A percentile compares a stretch with the other conserved stretches of the same genome.
phyloP scores from a whole-genome alignment of 495 filamentous ascomycete genomes.

The Hypoxylon trugodes region DNA sequence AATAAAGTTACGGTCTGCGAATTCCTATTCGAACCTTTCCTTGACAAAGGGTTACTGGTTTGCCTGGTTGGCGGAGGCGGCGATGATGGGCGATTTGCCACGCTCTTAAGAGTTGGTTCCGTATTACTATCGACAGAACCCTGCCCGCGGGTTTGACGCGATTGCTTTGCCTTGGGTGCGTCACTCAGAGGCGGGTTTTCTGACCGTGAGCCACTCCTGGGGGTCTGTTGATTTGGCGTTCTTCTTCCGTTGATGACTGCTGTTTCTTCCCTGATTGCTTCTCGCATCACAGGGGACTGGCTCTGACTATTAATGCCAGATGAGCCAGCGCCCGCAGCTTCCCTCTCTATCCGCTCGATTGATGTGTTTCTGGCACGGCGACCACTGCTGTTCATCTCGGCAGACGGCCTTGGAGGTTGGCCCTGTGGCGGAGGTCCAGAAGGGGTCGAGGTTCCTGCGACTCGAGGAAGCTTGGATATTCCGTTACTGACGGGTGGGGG shows the following conservation, averaged over 20 bases:
- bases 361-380: conserved; percentile 51
- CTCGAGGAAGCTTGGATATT: conserved; percentile 73
- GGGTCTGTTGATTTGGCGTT: conserved; percentile 62
- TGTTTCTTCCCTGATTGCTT: conserved; percentile 57
- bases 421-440: conserved; percentile 87
- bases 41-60: conserved; percentile 57
- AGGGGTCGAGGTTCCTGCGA: conserved; percentile 73
- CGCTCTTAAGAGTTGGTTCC: conserved; percentile 55
- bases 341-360: conserved; percentile 49
- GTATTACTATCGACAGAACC: conserved; percentile 61
- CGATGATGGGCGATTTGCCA: conserved; percentile 55
- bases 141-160: conserved; percentile 51
- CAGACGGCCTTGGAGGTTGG: conserved; percentile 77
- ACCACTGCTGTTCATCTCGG: conserved; percentile 35
- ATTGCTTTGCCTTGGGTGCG: conserved; percentile 43
- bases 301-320: conserved; percentile 48
- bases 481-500: conserved; percentile 44
- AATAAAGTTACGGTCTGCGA: conserved; percentile 70
- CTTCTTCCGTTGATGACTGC: conserved; percentile 64
- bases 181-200: conserved; percentile 41
- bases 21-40: conserved; percentile 60
- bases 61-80: conserved; percentile 62
- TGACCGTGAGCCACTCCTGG: conserved; percentile 44
- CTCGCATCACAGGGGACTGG: conserved; percentile 65
- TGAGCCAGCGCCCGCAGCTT: conserved; percentile 37